Evolutionary conservation across 2,329 filamentous ascomycete species (phyloP), one percentile per base, ranked within the genome.

Genomic region (Sphaerostilbella broomeana): DNA sequence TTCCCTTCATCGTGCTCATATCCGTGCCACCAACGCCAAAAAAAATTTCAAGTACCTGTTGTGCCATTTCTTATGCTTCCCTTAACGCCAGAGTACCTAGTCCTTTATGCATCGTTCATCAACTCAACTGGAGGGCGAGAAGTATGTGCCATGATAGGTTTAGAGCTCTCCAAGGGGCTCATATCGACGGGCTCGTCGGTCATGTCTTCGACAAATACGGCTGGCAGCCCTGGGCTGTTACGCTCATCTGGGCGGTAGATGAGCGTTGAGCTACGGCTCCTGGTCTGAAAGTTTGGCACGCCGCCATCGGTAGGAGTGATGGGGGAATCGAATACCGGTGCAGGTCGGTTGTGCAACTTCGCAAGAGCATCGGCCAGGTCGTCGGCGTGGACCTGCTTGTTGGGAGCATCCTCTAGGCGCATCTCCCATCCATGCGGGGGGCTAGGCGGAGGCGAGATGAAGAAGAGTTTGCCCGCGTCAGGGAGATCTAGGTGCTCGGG

Each of bases 381-480:
- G 43, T 84, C 78, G 28, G 80, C 78, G 53, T 84, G 77, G 18
- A 84, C 77, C 53, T 73, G 69, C 62, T 81, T 82, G 59, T 84
- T 84, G 42, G 80, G 80, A 4, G 79, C 79, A 48, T 79, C 79
- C 59, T 84, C 80, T 32, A 82, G 64, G 48, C 71, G 71, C 62
- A 79, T 72, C 64, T 82, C 75, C 80, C 80, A 84, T 51, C 76
- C 79, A 51, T 81, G 77, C 3, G 80, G 80, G 28, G 80, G 79
- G 42, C 71, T 77, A 5, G 80, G 79, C 7, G 80, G 80, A 19
- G 80, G 80, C 35, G 75, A 80, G 60, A 84, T 84, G 66, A 84
- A 84, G 68, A 84, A 84, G 38, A 82, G 71, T 66, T 82, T 83
- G 54, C 79, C 79, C 37, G 77, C 77, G 47, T 83, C 79, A 41